These are phyloP conservation scores for Infundibulicybe gibba DNA, from an alignment of 768 basidiomycete species.

Conservation along the genomic window DNA sequence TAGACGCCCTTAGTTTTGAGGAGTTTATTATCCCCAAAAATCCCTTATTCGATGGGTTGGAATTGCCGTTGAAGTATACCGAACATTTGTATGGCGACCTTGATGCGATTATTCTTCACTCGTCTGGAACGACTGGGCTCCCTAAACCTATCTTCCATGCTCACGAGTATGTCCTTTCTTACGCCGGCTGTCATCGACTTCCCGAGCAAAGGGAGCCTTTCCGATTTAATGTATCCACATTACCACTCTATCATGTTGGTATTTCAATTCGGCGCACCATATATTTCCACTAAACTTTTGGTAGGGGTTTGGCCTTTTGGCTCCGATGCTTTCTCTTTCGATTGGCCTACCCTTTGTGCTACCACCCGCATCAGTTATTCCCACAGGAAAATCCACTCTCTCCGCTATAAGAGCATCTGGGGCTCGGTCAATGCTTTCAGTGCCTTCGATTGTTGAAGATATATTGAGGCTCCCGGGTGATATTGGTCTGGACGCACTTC, in stretches of 20 bases:
- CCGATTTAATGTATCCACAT: slow-evolving; percentile 28
- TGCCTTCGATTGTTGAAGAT: slow-evolving; percentile 37
- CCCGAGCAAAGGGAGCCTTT: slow-evolving; percentile 24
- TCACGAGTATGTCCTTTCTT: slow-evolving; percentile 28
- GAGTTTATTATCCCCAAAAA: slow-evolving; percentile 19
- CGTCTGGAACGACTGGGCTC: slow-evolving; percentile 48
- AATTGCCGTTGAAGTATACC: slow-evolving; percentile 21
- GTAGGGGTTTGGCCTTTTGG: slow-evolving; percentile 34
- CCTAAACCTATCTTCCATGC: slow-evolving; percentile 41
- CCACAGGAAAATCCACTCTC: slow-evolving; percentile 27
- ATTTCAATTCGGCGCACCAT: not conserved
- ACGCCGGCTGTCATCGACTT: slow-evolving; percentile 30
- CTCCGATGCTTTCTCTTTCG: slow-evolving; percentile 28
- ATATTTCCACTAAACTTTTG: slow-evolving; percentile 1
- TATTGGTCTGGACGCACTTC: slow-evolving; percentile 24
- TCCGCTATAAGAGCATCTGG: slow-evolving; percentile 17
- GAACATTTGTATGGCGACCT: slow-evolving; percentile 21
- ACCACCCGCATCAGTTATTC: slow-evolving; percentile 28
- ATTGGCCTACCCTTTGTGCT: slow-evolving; percentile 35
- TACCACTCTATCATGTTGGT: slow-evolving; percentile 36
- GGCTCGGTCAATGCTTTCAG: slow-evolving; percentile 30
- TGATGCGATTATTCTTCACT: slow-evolving; percentile 42
- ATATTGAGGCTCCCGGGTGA: slow-evolving; percentile 19
- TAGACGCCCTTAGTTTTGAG: slow-evolving; percentile 21
- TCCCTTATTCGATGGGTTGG: slow-evolving; percentile 6